Percentiles rank a stretch among this genome's conserved stretches.
These are phyloP conservation scores for Xylaria castorea DNA, from an alignment of 495 filamentous ascomycete genomes.

Conservation along the genomic window DNA sequence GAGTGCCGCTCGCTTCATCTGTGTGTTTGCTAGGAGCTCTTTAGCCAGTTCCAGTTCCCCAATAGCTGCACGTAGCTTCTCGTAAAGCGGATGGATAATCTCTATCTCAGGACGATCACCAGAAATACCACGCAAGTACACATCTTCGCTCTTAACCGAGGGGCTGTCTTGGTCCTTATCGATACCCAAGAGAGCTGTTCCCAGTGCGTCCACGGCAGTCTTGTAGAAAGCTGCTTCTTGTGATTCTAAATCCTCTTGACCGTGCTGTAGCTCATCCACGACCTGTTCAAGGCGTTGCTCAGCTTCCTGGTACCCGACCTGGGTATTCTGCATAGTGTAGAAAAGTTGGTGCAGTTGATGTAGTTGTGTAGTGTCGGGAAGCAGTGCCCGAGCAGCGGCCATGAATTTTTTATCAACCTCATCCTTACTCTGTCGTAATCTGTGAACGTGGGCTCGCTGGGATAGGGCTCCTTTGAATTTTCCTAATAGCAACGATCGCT, in stretches of 20 bases:
- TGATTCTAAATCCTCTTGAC: constrained; percentile 28
- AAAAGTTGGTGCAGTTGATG: constrained; percentile 35
- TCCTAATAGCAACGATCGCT: constrained; percentile 31
- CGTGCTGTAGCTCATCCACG: constrained; percentile 34
- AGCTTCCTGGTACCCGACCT: constrained; percentile 32
- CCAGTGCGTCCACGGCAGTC: constrained; percentile 26
- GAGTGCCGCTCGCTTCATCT: constrained; percentile 39
- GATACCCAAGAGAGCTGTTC: constrained; percentile 24
- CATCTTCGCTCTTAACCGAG: constrained; percentile 32
- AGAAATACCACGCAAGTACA: constrained; percentile 35
- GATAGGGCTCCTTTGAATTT: constrained; percentile 32
- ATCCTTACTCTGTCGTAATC: constrained; percentile 35
- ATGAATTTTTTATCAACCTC: constrained; percentile 38
- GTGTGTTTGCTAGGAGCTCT: constrained; percentile 39
- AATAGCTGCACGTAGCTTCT: constrained; percentile 38
- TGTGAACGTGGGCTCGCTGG: constrained; percentile 25
- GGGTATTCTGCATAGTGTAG: constrained; percentile 35
- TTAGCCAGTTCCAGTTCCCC: constrained; percentile 39
- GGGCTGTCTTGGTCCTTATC: constrained; percentile 28
- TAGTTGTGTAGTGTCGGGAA: constrained; percentile 29
- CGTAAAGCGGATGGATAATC: constrained; percentile 37
- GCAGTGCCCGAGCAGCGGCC: constrained; percentile 35
- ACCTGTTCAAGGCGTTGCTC: constrained; percentile 39
- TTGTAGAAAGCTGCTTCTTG: constrained; percentile 37
- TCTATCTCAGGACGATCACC: constrained; percentile 38